Evolutionary conservation across 108 stramenopile species (phyloP), one percentile per base, ranked within the genome.

Genomic region (Skeletonema marinoi): DNA sequence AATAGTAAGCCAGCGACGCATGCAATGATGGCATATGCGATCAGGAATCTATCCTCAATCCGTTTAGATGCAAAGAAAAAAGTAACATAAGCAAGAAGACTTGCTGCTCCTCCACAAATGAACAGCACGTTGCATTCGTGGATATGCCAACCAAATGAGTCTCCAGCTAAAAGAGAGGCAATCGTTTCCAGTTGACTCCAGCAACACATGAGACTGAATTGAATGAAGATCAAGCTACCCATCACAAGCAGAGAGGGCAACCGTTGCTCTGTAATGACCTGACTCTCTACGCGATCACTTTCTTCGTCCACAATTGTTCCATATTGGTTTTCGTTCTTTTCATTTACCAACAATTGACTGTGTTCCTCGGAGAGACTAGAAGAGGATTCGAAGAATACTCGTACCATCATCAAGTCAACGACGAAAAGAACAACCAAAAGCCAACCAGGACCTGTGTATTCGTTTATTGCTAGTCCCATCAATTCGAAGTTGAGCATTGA

Each of bases 381-480:
- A 10, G 36, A n/a, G 2, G n/a, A n/a, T n/a, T n/a, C n/a, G n/a
- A 72, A 72, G 5, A 72, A 66, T 21, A 32, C 33, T 16, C 65
- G 71, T 14, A 72, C 63, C 61, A 72, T 64, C 4, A 31, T 31
- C 17, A 72, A 41, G 64, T 72, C 71, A n/a, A 65, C 32, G 9
- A 65, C n/a, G 31, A 72, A 72, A 63, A 72, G 64, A 19, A 36
- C 29, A 11, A 63, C 71, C 32, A 72, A 39, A 3, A 72, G 17
- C 71, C 71, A 72, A 6, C 71, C 71, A 11, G 71, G 71, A 8
- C 71, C 64, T 19, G 71, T 72, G 71, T 66, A 72, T 66, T 72
- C 35, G 16, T 72, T 66, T 13, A 72, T 66, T 29, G 31, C 32
- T 21, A 72, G 14, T 21, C 71, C 71, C 71, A 72, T 72, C 7